Percentiles rank a stretch among this genome's conserved stretches.
Conservation (phyloP, 345 rosid genomes). For the Draba incana region DNA sequence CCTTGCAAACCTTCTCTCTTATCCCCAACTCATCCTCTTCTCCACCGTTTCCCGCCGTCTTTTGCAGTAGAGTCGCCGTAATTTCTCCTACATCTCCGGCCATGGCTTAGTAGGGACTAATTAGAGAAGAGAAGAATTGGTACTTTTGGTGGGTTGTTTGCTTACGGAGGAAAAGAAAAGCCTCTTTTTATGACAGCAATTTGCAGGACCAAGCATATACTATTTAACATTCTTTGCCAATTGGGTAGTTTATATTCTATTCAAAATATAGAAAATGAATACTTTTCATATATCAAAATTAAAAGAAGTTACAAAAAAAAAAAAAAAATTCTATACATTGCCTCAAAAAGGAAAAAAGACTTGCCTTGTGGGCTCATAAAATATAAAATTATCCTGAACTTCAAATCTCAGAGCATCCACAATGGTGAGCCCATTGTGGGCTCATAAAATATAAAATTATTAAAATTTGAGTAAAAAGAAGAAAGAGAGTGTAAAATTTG, state of each 20-base stretch:
- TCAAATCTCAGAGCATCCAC: too few species aligned
- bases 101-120: constrained; percentile 15
- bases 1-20: constrained; percentile 54
- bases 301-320: neutral
- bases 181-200: neutral
- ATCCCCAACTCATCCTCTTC: constrained; percentile 35
- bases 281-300: neutral
- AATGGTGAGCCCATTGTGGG: too few species aligned
- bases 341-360: too few species aligned
- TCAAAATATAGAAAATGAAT: neutral
- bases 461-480: too few species aligned
- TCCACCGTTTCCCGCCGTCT: neutral
- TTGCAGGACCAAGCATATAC: neutral
- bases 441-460: too few species aligned
- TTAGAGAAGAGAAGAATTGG: constrained; percentile 5
- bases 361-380: too few species aligned
- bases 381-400: too few species aligned
- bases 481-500: too few species aligned
- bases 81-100: constrained; percentile 41
- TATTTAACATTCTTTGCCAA: constrained; percentile 3
- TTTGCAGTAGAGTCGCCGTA: constrained; percentile 38
- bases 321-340: too few species aligned
- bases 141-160: neutral
- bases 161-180: constrained; percentile 4
- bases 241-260: neutral